These are phyloP conservation scores for Arachis hypogaea DNA, from an alignment of 306 rosid species.

Conservation along the genomic window DNA sequence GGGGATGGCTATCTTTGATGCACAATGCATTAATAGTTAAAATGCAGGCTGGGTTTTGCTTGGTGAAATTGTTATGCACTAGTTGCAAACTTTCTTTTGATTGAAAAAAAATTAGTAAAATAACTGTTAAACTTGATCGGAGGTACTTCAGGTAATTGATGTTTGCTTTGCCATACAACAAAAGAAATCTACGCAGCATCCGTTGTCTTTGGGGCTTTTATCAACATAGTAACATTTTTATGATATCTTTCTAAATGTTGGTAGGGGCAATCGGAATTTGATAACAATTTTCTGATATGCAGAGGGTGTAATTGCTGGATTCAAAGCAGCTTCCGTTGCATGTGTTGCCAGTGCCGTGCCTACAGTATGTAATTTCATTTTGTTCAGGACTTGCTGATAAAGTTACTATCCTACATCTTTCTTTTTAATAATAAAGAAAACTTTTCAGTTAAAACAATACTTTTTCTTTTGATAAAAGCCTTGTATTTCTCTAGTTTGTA, in stretches of 20 bases:
- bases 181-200: neutral
- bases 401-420: neutral
- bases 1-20: neutral
- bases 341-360: slow-evolving; percentile 68
- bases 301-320: slow-evolving; percentile 86
- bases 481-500: neutral
- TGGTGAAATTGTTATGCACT: neutral
- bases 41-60: slow-evolving; percentile 1
- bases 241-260: neutral
- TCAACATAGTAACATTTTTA: slow-evolving; percentile 7
- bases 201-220: neutral
- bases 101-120: neutral
- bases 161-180: slow-evolving; percentile 11
- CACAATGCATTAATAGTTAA: neutral
- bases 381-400: neutral
- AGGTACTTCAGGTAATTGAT: slow-evolving; percentile 12
- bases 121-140: neutral
- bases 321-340: slow-evolving; percentile 69
- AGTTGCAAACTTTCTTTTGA: slow-evolving; percentile 2
- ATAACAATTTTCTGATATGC: slow-evolving; percentile 46
- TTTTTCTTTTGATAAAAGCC: slow-evolving; percentile 18
- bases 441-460: neutral
- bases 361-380: slow-evolving; percentile 57
- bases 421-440: slow-evolving; percentile 1
- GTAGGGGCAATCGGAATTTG: neutral